Percentiles rank a stretch among this genome's conserved stretches.
These are phyloP conservation scores for Taphrina betulina DNA, from an alignment of 1,139 yeast species.

Conservation along the genomic window DNA sequence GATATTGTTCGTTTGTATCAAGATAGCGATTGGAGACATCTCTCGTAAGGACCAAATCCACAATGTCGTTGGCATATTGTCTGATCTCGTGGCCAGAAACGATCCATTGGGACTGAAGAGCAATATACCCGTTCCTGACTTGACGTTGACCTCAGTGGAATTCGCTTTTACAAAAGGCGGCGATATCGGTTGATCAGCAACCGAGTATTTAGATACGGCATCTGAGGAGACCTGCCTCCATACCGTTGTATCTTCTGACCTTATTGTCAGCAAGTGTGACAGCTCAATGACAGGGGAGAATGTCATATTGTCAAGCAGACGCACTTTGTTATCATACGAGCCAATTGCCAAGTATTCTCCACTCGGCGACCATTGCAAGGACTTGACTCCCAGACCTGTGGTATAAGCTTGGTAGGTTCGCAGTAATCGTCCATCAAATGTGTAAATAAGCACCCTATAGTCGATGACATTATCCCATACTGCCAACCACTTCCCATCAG, in stretches of 20 bases:
- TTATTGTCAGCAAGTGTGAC: slow-evolving; percentile 33
- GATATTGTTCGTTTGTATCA: slow-evolving; percentile 33
- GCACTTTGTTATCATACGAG: slow-evolving; percentile 37
- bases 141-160: slow-evolving; percentile 34
- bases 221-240: slow-evolving; percentile 36
- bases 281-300: slow-evolving; percentile 38
- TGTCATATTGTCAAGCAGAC: slow-evolving; percentile 37
- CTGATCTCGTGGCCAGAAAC: slow-evolving; percentile 36
- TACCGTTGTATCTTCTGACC: slow-evolving; percentile 30
- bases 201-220: slow-evolving; percentile 5
- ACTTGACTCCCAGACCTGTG: slow-evolving; percentile 30
- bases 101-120: slow-evolving; percentile 37
- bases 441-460: slow-evolving; percentile 36
- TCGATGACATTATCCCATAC: slow-evolving; percentile 37
- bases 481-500: slow-evolving; percentile 39
- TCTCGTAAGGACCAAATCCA: slow-evolving; percentile 39
- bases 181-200: slow-evolving; percentile 32
- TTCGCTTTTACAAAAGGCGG: slow-evolving; percentile 35
- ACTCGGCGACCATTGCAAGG: slow-evolving; percentile 37
- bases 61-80: slow-evolving; percentile 38
- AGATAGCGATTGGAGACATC: slow-evolving; percentile 36
- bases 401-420: slow-evolving; percentile 30
- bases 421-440: slow-evolving; percentile 34
- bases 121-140: slow-evolving; percentile 35
- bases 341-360: slow-evolving; percentile 37